Conservation (phyloP, 1,139 yeast genomes). For the Arxiozyma slooffiae region DNA sequence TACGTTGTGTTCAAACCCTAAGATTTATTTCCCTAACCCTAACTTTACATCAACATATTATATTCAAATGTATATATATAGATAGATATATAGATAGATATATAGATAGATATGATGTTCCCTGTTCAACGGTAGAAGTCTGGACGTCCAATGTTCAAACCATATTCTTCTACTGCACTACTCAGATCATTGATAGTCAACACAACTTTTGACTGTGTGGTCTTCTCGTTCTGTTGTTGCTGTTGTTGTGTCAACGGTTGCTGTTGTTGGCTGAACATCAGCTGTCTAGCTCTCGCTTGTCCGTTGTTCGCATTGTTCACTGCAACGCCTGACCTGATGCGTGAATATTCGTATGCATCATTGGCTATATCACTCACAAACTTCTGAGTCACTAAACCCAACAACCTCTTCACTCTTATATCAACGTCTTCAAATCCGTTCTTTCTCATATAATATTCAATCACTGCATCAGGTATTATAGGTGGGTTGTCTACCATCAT, state of each 20-base stretch:
- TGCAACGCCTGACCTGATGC: constrained; percentile 77
- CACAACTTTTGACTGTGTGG: constrained; percentile 33
- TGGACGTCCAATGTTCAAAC: constrained; percentile 81
- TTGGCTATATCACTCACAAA: constrained; percentile 90
- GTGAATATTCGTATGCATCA: constrained; percentile 90
- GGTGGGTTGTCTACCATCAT: constrained; percentile 94
- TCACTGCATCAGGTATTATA: constrained; percentile 95
- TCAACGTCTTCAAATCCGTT: constrained; percentile 84
- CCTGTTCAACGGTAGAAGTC: constrained; percentile 72
- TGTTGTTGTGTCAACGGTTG: constrained; percentile 26
- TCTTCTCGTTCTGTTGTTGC: constrained; percentile 36
- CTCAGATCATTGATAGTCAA: constrained; percentile 29
- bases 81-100: background rate
- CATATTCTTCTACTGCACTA: constrained; percentile 62
- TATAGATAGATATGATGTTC: background rate
- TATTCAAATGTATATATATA: background rate
- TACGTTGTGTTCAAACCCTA: too few relatives aligned
- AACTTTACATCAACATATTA: too few relatives aligned
- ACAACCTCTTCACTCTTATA: constrained; percentile 65
- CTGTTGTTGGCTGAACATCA: constrained; percentile 44
- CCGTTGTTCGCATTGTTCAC: constrained; percentile 80
- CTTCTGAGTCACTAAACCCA: constrained; percentile 93
- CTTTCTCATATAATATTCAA: constrained; percentile 81
- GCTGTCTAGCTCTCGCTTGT: constrained; percentile 72
- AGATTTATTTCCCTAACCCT: too few relatives aligned